phyloP scores from a whole-genome alignment of 805 yeast species.

The Teunomyces funiuensis region DNA sequence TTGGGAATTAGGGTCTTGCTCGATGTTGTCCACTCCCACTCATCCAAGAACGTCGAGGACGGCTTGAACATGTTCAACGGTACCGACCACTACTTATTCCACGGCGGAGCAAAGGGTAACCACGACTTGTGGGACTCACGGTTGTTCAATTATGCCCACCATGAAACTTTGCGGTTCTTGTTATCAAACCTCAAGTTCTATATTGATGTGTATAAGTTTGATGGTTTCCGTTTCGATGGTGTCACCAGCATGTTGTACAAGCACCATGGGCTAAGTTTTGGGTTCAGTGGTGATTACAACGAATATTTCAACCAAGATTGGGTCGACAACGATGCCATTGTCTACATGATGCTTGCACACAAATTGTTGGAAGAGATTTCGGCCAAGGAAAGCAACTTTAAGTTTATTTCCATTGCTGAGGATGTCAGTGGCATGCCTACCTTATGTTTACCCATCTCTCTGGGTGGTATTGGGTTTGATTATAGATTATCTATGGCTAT shows the following conservation, averaged over 20 bases:
- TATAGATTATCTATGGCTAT: slow-evolving; percentile 95
- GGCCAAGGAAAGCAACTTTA: slow-evolving; percentile 28
- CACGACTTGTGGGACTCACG: slow-evolving; percentile 98
- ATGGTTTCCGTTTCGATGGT: slow-evolving; percentile 96
- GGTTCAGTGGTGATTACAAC: slow-evolving; percentile 88
- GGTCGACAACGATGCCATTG: slow-evolving; percentile 85
- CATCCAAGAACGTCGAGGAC: slow-evolving; percentile 90
- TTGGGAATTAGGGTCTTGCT: slow-evolving; percentile 82
- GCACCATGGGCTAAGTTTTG: slow-evolving; percentile 91
- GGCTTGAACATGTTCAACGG: slow-evolving; percentile 94
- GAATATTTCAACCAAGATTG: slow-evolving; percentile 79
- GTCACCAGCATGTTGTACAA: slow-evolving; percentile 89
- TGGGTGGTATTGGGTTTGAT: slow-evolving; percentile 93
- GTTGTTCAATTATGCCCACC: slow-evolving; percentile 84
- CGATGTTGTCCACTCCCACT: slow-evolving; percentile 95
- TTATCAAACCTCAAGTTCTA: slow-evolving; percentile 82
- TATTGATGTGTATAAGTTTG: slow-evolving; percentile 80
- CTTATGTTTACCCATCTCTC: slow-evolving; percentile 66
- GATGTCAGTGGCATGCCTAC: slow-evolving; percentile 99
- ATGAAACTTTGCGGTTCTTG: slow-evolving; percentile 86
- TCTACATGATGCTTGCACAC: slow-evolving; percentile 90
- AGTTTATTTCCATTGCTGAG: slow-evolving; percentile 83
- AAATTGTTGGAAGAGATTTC: slow-evolving; percentile 61
- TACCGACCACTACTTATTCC: slow-evolving; percentile 92
- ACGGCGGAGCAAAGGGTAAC: slow-evolving; percentile 82